These are phyloP conservation scores for Allium sativum DNA, from an alignment of 106 monocot species.

Conservation along the genomic window DNA sequence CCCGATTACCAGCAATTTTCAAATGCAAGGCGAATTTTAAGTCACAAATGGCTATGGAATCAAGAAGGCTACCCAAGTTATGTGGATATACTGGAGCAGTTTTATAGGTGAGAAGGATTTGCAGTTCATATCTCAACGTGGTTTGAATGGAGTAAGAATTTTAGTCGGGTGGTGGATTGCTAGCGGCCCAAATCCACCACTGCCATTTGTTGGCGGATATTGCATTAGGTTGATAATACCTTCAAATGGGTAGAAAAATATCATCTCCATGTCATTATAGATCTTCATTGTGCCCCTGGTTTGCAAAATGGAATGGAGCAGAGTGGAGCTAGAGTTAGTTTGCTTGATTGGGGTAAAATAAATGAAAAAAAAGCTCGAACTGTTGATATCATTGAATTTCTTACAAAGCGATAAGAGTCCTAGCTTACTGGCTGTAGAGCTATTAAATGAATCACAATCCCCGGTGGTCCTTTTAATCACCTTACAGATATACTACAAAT, in stretches of 20 bases:
- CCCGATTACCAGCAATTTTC: constrained; percentile 12
- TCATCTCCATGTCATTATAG: constrained; percentile 37
- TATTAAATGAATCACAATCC: constrained; percentile 67
- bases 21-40: constrained; percentile 47
- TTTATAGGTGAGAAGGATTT: constrained; percentile 70
- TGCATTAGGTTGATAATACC: constrained; percentile 60
- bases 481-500: constrained; percentile 50
- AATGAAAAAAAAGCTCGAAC: constrained; percentile 36
- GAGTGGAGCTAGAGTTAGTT: constrained; percentile 59
- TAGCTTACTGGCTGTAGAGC: constrained; percentile 45
- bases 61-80: constrained; percentile 21
- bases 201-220: constrained; percentile 53
- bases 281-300: constrained; percentile 43
- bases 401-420: constrained; percentile 12
- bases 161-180: constrained; percentile 96
- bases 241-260: constrained; percentile 67
- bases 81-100: constrained; percentile 57
- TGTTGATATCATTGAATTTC: constrained; percentile 50
- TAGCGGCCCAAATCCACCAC: constrained; percentile 44
- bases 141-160: constrained; percentile 62
- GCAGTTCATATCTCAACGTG: constrained; percentile 38
- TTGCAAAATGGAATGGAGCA: constrained; percentile 53
- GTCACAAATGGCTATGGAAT: constrained; percentile 57
- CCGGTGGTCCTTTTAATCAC: constrained; percentile 27
- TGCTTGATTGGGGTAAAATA: constrained; percentile 47